Evolutionary conservation across 108 stramenopile genomes (phyloP), one percentile per base, ranked within the genome.

Genomic region (Cylindrotheca fusiformis): DNA sequence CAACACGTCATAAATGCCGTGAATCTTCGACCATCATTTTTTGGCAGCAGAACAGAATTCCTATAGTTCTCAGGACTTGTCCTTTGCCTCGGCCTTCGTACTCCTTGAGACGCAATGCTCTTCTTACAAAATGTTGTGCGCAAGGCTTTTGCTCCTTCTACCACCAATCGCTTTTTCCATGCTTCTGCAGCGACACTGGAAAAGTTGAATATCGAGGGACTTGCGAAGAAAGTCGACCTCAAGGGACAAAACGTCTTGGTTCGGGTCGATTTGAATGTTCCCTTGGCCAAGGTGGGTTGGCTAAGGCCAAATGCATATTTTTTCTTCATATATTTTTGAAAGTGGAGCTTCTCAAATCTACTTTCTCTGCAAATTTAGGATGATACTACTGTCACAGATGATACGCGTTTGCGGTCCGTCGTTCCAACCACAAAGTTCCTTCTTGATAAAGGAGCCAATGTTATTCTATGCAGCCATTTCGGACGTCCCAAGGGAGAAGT

Each of bases 401-500:
- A 93, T 49, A 96, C 95, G 1, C 80, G 95, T 20, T 65, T 96
- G 32, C 83, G 91, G 48, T 86, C 90, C 48, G 83, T 91, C 28
- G 84, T 94, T 22, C 95, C 95, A 12, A 96, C 95, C 2, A 79
- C 88, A 31, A 92, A 92, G 55, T 94, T 79, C 61, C 64, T 94
- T 23, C 58, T 94, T n/a, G 86, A 88, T 5, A 78, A 94, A 67
- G 92, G 92, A 28, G 95, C 95, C 61, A 91, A 92, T 74, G 87
- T 94, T 36, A 88, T 93, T 72, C 63, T 96, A 32, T 90, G 86
- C 58, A 76, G 80, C 60, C 95, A 96, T 60, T 88, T 89, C 52
- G 95, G 95, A 27, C 83, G 92, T 51, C 95, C 95, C 32, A 94
- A 96, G 77, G 95, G 92, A 25, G 86, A 91, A 70, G 81, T 95